Base-by-base conservation (phyloP, 129 eudicot species). In the Escallonia herrerae region DNA sequence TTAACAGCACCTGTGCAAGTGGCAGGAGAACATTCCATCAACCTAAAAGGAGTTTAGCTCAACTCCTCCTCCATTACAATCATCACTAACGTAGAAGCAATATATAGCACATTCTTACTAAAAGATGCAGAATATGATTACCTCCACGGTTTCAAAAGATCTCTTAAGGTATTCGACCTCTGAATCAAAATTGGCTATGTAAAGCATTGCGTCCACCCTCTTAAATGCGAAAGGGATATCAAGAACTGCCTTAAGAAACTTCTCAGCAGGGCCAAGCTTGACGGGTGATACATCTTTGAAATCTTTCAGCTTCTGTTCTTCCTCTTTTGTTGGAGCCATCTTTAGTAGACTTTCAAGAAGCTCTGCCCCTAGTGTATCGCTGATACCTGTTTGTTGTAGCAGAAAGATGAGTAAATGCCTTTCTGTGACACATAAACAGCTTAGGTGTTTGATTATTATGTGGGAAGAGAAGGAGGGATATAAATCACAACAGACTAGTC, bases 241-340 rank as follows among this genome's bases (percentile, higher is more conserved):
- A 41, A 83, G 83, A 64, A 89, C 78, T 5, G 88, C 86, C 79
- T 79, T 83, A 41, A 89, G 90, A 81, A 86, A 86, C 52, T 80
- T 79, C 73, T 89, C 90, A 5, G 95, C 87, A 66, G 86, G 87
- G 64, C 85, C 90, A 47, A 79, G 75, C 66, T 84, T 80, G 60
- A 74, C 49, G 0, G 80, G 80, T 33, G 82, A 77, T 10, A 75
- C 64, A 50, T 79, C 84, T 64, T 76, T 76, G 53, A 80, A 78
- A 71, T 80, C 88, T 48, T 65, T 72, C 63, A 89, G 77, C 12
- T 74, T 78, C 15, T 50, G 59, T 63, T 89, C 95, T 77, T 89
- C 96, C 68, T 81, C 96, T 64, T 78, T 74, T 0, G 88, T 83
- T 46, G 95, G 96, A 72, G 95, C 85, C 96, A 86, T 86, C 82